Evolutionary conservation across 352 stramenopile species (phyloP), one percentile per base, ranked within the genome.

Genomic region (Globisporangium alternatum): DNA sequence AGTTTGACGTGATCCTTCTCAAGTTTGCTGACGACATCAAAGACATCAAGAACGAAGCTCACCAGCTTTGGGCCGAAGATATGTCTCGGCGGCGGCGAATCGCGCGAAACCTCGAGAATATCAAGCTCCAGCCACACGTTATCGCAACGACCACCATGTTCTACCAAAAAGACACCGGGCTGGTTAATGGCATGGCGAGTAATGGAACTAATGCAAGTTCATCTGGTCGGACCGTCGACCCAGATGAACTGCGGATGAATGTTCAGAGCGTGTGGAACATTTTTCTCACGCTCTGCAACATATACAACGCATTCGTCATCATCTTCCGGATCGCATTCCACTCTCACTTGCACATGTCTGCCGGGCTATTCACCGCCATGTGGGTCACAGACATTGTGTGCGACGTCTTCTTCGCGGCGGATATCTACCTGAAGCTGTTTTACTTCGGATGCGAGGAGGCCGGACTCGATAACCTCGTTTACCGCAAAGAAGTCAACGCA

Each of bases 281-380:
- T 0, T 19, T 77, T 0, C 52, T 93, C 28, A 89, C 74, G 13
- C 60, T 74, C 9, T 83, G 72, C 60, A 93, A 88, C 60, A 69
- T 90, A 0, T 94, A 89, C 66, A 93, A 88, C 43, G 69, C 83
- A 5, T 74, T 87, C 10, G 75, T 76, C 17, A 65, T 90, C 48
- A 77, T 94, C 25, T 88, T 93, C 44, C 82, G 82, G 0, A 83
- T 93, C 54, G 76, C 77, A 21, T 93, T 93, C 33, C 70, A 90
- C 52, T 69, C 72, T 0, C 71, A 87, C 30, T 49, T 89, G 31
- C 66, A 85, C 31, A 71, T 74, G 41, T 74, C 74, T 0, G 45
- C 22, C 6, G 56, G 33, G 0, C 37, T 56, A 1, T 78, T 76
- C 45, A 64, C 44, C 0, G 58, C 55, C 0, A 57, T 91, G 21